Evolutionary conservation across 2,329 filamentous ascomycete genomes (phyloP), one percentile per base, ranked within the genome.

Genomic region (Alternaria hordeiaustralica): DNA sequence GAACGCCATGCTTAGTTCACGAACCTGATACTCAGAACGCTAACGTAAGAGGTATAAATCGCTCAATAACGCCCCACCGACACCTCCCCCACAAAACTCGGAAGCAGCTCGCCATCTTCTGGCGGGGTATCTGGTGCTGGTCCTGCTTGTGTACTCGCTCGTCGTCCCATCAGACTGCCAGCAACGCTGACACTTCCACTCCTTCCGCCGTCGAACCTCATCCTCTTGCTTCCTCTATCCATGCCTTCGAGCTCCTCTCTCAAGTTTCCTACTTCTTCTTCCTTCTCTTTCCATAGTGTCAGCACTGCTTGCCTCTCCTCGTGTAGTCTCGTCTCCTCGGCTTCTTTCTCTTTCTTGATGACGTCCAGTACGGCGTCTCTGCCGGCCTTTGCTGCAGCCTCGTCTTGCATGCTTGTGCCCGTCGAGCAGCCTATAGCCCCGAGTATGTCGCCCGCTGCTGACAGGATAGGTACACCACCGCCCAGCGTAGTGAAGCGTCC

Each of bases 401-500:
- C 80, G 75, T 87, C 85, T 73, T 87, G 84, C 60, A 80, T 79
- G 55, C 84, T 84, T 46, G 84, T 86, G 26, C 85, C 85, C 5
- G 84, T 86, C 61, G 82, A 84, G 59, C 85, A 85, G 2, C 85
- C 85, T 63, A 87, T 82, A 4, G 84, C 85, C 2, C 85, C 85
- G 10, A 87, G 80, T 8, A 86, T 80, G 47, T 78, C 75, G 21
- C 84, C 84, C 25, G 82, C 78, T 41, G 63, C 75, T 43, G 84
- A 79, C 49, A 81, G 68, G 64, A 87, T 82, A 9, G 85, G 85
- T 8, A 87, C 71, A 7, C 85, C 85, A 36, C 85, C 85, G 6
- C 83, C 85, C 64, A 87, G 83, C 12, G 84, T 80, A 68, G 78
- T 85, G 69, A 87, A 86, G 55, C 83, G 72, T 1, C 84, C 84